These are phyloP conservation scores for Chrysoporthe deuterocubensis DNA, from an alignment of 2,329 filamentous ascomycete species.

Conservation along the genomic window DNA sequence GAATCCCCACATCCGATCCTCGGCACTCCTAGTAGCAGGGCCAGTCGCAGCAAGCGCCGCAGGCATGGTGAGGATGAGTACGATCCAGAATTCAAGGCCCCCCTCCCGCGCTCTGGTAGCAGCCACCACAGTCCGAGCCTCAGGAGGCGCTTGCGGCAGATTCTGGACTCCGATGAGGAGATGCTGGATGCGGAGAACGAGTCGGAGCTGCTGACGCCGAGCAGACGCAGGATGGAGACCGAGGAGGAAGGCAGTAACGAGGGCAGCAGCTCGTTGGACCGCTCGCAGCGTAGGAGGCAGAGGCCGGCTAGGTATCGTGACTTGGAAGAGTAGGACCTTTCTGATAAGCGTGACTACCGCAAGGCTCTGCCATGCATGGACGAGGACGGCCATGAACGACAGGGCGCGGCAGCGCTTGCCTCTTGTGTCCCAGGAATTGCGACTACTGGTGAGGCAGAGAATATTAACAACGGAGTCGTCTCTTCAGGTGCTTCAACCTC, in stretches of 20 bases:
- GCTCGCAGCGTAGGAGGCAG: constrained; percentile 28
- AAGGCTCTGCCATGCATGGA: neutral
- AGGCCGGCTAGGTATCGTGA: constrained; percentile 30
- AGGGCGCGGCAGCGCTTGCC: too few relatives aligned
- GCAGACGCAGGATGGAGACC: neutral
- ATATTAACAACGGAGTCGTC: too few relatives aligned
- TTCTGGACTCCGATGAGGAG: constrained; percentile 26
- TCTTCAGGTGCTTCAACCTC: neutral
- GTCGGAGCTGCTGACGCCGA: neutral
- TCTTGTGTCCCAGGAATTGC: neutral
- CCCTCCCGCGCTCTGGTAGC: constrained; percentile 21
- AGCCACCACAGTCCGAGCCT: constrained; percentile 25
- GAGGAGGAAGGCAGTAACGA: constrained; percentile 24
- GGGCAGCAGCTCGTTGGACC: constrained; percentile 23
- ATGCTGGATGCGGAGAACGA: constrained; percentile 16
- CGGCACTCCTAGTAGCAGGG: constrained; percentile 28
- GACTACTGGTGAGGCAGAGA: neutral
- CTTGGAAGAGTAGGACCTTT: constrained; percentile 28
- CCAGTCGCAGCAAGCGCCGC: constrained; percentile 24
- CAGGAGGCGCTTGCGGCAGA: constrained; percentile 19
- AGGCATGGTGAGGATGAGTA: constrained; percentile 19
- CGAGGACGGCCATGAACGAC: neutral
- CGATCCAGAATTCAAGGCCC: constrained; percentile 17
- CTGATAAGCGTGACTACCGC: constrained; percentile 10
- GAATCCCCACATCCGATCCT: constrained; percentile 22